phyloP scores from a whole-genome alignment of 2,329 filamentous ascomycete genomes.

The Trematosphaeria pertusa region DNA sequence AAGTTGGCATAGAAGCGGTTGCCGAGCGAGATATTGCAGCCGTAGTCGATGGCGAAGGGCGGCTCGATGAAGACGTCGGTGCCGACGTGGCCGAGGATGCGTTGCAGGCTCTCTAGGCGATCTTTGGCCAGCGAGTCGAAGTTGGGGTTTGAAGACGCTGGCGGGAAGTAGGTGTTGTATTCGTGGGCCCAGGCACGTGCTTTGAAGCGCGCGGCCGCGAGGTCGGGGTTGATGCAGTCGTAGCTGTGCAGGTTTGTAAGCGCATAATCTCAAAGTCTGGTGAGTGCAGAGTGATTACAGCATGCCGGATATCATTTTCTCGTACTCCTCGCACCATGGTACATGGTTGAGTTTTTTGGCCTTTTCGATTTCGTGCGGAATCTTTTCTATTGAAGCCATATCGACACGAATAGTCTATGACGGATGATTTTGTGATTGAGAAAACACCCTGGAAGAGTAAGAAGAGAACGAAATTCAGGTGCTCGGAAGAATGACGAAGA shows the following conservation, averaged over 20 bases:
- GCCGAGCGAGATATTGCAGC: slow-evolving; percentile 69
- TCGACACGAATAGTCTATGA: neutral
- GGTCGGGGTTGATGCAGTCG: slow-evolving; percentile 56
- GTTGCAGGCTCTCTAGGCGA: slow-evolving; percentile 32
- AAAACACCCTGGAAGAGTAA: too few relatives aligned
- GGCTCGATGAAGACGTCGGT: slow-evolving; percentile 62
- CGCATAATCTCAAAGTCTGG: too few relatives aligned
- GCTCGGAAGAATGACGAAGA: too few relatives aligned
- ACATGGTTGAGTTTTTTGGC: slow-evolving; percentile 59
- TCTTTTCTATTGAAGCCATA: slow-evolving; percentile 53
- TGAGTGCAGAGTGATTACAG: too few relatives aligned
- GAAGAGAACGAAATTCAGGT: too few relatives aligned
- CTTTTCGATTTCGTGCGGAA: slow-evolving; percentile 52
- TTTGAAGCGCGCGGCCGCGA: slow-evolving; percentile 60
- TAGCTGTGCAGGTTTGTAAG: slow-evolving; percentile 60
- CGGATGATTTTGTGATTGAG: too few relatives aligned
- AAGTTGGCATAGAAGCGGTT: slow-evolving; percentile 70
- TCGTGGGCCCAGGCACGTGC: slow-evolving; percentile 64
- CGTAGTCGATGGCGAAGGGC: slow-evolving; percentile 69
- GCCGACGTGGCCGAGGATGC: slow-evolving; percentile 42
- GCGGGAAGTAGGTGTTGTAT: slow-evolving; percentile 61
- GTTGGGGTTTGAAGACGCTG: slow-evolving; percentile 22
- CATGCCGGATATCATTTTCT: slow-evolving; percentile 70
- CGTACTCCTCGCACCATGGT: slow-evolving; percentile 67
- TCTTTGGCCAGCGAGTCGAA: slow-evolving; percentile 35